Base-by-base conservation (phyloP, 495 filamentous ascomycete species). In the Viridothelium virens region DNA sequence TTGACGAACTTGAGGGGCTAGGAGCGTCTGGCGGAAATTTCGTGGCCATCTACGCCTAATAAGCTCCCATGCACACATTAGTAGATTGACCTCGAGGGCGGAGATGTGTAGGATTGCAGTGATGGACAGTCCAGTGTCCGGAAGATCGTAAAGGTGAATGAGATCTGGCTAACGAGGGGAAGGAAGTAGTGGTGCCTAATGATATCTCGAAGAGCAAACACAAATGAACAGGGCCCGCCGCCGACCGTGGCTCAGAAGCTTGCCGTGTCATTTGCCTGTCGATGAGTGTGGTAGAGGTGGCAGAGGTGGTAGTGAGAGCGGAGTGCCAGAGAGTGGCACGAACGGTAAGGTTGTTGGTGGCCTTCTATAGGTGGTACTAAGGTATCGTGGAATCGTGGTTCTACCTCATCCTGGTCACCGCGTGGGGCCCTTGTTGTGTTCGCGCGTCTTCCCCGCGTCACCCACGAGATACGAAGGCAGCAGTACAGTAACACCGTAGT, bases 1-100 rank as follows among this genome's bases (percentile, higher is more conserved):
- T 47, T 6, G 69, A 68, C 14, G 69, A 71, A 10, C 71, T 65
- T 4, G 68, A 71, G 14, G 72, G 68, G 70, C 70, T 69, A 38
- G 66, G 63, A 47, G 65, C 31, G 72, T 62, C 48, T 64, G 53
- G 62, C 38, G 68, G 64, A 64, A 62, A 44, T 38, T 38, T 59
- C 53, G 53, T 59, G 31, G 53, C 53, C 53, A 59, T 59, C 31
- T 59, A 4, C 7, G 7, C 6, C 18, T 36, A 65, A 61, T 70
- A 63, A n/a, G 56, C 53, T 62, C 65, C 70, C 70, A 72, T 72
- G 2, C 36, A 31, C 36, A 63, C 41, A 18, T 46, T 56, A 34
- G 48, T 25, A 36, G 62, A 38, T 33, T 65, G 65, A 25, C 11
- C 37, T 46, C 41, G 16, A 44, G 12, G 14, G 41, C 11, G 36